Percentiles rank a stretch among this genome's conserved stretches.
phyloP scores from a whole-genome alignment of 2,329 filamentous ascomycete genomes.

The Pyrenophora tritici-repentis region DNA sequence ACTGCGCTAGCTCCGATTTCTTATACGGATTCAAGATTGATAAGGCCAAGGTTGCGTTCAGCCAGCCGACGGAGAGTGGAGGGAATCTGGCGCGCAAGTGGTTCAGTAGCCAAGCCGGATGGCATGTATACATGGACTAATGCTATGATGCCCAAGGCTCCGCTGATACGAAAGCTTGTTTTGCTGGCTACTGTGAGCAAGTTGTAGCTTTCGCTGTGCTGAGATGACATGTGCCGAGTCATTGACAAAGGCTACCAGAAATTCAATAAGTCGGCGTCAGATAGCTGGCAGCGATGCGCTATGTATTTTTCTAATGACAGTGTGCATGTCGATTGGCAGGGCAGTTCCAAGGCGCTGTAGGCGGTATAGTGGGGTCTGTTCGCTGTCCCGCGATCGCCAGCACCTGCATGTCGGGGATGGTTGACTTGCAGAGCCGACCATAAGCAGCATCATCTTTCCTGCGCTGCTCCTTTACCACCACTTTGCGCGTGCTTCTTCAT shows the following conservation, averaged over 20 bases:
- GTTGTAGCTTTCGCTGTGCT: too few species aligned
- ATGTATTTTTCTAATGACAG: background rate
- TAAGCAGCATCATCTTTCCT: constrained; percentile 27
- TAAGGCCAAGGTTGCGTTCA: constrained; percentile 65
- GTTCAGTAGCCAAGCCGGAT: constrained; percentile 60
- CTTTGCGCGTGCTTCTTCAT: constrained; percentile 31
- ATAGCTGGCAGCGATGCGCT: too few species aligned
- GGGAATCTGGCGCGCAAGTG: constrained; percentile 62
- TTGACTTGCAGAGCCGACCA: constrained; percentile 20
- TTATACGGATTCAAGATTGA: constrained; percentile 60
- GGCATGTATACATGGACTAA: constrained; percentile 67
- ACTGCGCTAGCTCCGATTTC: constrained; percentile 61
- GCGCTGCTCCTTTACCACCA: constrained; percentile 23
- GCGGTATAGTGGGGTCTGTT: constrained; percentile 26
- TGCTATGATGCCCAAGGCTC: background rate
- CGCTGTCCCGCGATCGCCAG: constrained; percentile 28
- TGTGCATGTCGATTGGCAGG: constrained; percentile 1
- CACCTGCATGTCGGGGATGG: constrained; percentile 26
- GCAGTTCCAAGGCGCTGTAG: constrained; percentile 3
- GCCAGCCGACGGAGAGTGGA: constrained; percentile 68
- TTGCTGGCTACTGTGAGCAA: too few species aligned
- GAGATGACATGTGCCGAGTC: too few species aligned
- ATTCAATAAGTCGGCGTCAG: too few species aligned
- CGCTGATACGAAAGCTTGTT: too few species aligned
- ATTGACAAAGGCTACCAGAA: too few species aligned